These are phyloP conservation scores for Chalciporus sp. DNA, from an alignment of 1,284 basidiomycete genomes.

Conservation along the genomic window DNA sequence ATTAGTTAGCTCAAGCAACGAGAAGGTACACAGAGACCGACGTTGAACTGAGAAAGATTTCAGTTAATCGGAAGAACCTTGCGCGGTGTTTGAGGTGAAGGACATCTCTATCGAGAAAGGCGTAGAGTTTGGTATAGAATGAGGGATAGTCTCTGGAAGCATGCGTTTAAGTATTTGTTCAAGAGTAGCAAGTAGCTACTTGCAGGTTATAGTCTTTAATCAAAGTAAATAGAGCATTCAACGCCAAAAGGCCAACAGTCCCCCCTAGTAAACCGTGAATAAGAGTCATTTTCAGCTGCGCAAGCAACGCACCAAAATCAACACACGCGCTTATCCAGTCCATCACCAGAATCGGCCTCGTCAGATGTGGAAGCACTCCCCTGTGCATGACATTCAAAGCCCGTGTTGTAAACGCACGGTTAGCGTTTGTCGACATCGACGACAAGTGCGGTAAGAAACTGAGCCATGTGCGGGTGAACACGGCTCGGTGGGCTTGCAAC, in stretches of 20 bases:
- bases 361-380: conserved; percentile 84
- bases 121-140: conserved; percentile 94
- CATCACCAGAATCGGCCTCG: conserved; percentile 81
- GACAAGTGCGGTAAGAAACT: conserved; percentile 65
- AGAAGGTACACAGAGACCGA: conserved; percentile 42
- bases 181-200: conserved; percentile 33
- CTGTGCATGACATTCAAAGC: conserved; percentile 82
- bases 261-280: conserved; percentile 58
- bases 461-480: conserved; percentile 82
- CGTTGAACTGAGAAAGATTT: conserved; percentile 90
- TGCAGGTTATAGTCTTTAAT: conserved; percentile 94
- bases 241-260: conserved; percentile 84
- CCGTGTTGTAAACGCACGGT: conserved; percentile 54
- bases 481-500: conserved; percentile 71
- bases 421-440: conserved; percentile 39
- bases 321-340: conserved; percentile 93
- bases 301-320: conserved; percentile 64
- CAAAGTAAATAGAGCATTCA: conserved; percentile 91
- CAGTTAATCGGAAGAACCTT: conserved; percentile 92
- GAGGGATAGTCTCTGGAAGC: conserved; percentile 84
- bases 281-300: background rate
- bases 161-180: conserved; percentile 1
- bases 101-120: conserved; percentile 83
- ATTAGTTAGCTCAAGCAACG: background rate
- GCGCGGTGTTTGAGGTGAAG: conserved; percentile 93